Base-by-base conservation (phyloP, 768 basidiomycete species). In the Favolaschia claudopus region DNA sequence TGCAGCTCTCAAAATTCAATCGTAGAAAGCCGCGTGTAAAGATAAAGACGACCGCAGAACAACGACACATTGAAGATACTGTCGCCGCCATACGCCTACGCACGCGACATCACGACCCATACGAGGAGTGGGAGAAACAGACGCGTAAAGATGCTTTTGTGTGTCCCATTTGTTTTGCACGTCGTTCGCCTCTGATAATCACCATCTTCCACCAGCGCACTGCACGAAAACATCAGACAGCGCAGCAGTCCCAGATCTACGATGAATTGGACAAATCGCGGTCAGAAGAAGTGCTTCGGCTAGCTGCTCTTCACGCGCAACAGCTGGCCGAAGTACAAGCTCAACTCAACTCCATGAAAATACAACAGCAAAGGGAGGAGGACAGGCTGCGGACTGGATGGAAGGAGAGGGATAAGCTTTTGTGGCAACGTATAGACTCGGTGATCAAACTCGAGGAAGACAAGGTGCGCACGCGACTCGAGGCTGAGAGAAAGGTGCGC, bases 361-460 rank as follows among this genome's bases (percentile, higher is more conserved):
- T 83, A 19, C 72, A 75, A 56, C 80, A 82, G 40, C 79, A 82
- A 56, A 68, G 70, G 12, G 82, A 84, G 25, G 80, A 88, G 53
- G 72, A 76, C 33, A 69, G 66, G 45, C 68, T 88, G 32, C 73
- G 75, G 40, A 73, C 74, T 5, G 70, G 65, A 9, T 86, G 84
- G 83, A 79, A 79, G 36, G 80, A 79, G 56, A 83, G 87, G 40
- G 85, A 87, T 38, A 80, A 77, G 60, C 65, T 67, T 46, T 73
- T 85, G 33, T 86, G 85, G 76, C 77, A 84, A 25, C 77, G 86
- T 5, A 83, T 91, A 49, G 89, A 92, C 70, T 69, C 60, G 3
- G 85, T 80, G 7, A 92, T 92, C 60, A 82, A 82, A 65, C 28
- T 73, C 4, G 89, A 91, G 67, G 87, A 90, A 60, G 87, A 85